Evolutionary conservation across 2,329 filamentous ascomycete species (phyloP), one percentile per base, ranked within the genome.

Genomic region (Lachnellula subtilissima): DNA sequence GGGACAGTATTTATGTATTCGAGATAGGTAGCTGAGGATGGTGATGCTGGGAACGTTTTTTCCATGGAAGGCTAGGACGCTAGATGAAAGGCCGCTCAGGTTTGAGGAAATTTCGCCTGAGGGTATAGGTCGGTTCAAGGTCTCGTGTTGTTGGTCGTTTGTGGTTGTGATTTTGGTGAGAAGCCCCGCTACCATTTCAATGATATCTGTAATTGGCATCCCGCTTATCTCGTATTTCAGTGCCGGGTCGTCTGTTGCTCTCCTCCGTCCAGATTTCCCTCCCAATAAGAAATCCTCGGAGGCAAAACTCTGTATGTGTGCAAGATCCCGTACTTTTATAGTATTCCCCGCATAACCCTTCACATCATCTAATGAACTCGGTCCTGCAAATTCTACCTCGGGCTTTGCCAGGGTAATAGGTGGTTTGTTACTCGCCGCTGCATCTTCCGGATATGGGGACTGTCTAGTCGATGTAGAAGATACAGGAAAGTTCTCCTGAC

Each of bases 1-100:
- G 0, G 94, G 94, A 68, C 94, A 99, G 74, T 99, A 99, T 75
- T 97, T 97, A 75, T 99, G 93, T 70, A 99, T 97, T 58, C 94
- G 86, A 66, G 87, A 93, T 52, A 99, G 77, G 68, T 99, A 99
- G 78, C 91, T 97, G 58, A 96, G 78, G 59, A 99, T 97, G 19
- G 92, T 96, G 67, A 99, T 99, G 69, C 89, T 94, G 1, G 94
- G 94, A 11, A 97, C 89, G 63, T 99, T 99, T 75, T 97, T 97
- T 63, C 94, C 94, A 69, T 99, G 94, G 66, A 99, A 99, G 12
- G 94, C 93, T 40, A 99, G 80, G 3, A 99, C 93, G 53, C 78
- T 89, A 63, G 76, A 88, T 62, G 81, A 88, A 65, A 87, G 81
- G 22, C 80, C 78, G 63, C 77, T 84, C 36, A 88, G 73, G 39